phyloP scores from a whole-genome alignment of 257 asterid genomes.

The Solanum medicagineum region DNA sequence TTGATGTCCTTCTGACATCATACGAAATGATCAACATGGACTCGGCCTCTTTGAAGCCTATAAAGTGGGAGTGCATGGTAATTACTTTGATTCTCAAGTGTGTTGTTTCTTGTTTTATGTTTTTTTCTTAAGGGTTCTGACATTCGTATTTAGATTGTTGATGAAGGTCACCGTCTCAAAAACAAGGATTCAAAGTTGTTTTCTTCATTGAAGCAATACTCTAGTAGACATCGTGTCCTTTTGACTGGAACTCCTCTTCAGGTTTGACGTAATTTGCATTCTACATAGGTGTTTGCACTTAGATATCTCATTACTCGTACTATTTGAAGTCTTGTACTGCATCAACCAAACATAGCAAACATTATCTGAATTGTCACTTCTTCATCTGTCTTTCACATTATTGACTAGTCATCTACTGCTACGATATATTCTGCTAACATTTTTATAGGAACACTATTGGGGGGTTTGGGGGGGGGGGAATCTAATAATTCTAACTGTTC shows the following conservation, averaged over 20 bases:
- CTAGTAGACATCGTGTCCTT: slow-evolving; percentile 75
- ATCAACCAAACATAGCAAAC: background rate
- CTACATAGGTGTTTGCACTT: background rate
- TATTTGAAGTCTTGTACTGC: background rate
- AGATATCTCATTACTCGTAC: background rate
- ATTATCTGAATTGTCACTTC: background rate
- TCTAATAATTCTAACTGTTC: background rate
- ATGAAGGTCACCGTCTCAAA: slow-evolving; percentile 97
- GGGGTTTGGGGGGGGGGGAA: no score
- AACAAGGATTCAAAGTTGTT: slow-evolving; percentile 96
- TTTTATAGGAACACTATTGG: background rate
- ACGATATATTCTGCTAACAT: background rate
- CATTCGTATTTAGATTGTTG: slow-evolving; percentile 61
- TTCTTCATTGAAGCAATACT: slow-evolving; percentile 60
- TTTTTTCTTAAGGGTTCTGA: slow-evolving; percentile 3
- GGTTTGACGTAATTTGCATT: slow-evolving; percentile 24
- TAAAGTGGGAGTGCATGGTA: slow-evolving; percentile 97
- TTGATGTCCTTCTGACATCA: slow-evolving; percentile 91
- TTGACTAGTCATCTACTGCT: background rate
- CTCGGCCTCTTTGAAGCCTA: slow-evolving; percentile 57
- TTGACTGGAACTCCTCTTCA: slow-evolving; percentile 98
- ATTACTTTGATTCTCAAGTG: slow-evolving; percentile 3
- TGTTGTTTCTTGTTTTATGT: background rate
- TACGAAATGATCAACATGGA: slow-evolving; percentile 95
- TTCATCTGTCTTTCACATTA: background rate